Base-by-base conservation (phyloP, 2,329 filamentous ascomycete genomes). In the Aspergillus eucalypticola region DNA sequence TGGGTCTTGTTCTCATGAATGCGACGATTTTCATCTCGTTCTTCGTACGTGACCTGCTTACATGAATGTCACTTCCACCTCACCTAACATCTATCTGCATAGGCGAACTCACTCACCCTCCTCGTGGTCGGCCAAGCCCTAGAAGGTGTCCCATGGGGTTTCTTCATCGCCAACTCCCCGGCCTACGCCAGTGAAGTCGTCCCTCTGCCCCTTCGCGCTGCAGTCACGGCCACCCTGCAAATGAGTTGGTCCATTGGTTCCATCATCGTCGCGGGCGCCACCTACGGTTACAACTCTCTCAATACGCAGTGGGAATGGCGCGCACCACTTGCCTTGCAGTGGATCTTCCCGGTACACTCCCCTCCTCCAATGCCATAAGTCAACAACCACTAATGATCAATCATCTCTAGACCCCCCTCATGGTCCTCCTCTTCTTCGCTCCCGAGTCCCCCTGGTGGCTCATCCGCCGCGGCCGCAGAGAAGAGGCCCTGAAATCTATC, bases 21-120 rank as follows among this genome's bases (percentile, higher is more conserved):
- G 81, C 70, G 62, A 84, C 84, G 66, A 87, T 87, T 74, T 84
- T 87, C 67, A 69, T 85, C 63, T 86, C 84, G 66, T 87, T 84
- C 75, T 87, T 85, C 65, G 82, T 76, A 56, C 71, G 73, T 71
- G 17, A 0, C 11, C 8, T 35, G 32, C 0, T 13, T 15, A 15
- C 32, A 35, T 13, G 10, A 1, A 13, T 15, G 32, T 35, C 32
- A 35, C 0, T 35, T 13, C 11, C 32, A 35, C 11, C 32, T 35
- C 11, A 35, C 4, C 11, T 35, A 35, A 35, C 10, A 13, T 0
- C 5, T 2, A 15, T 2, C 1, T 35, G 5, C 3, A 2, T 54
- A 75, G 72, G 73, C 71, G 56, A 63, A 81, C 38, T 80, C 78
- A 3, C 75, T 82, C 25, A 63, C 74, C 1, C 70, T 83, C 55